Conservation (phyloP, 148 eudicot genomes). For the Mesembryanthemum crystallinum region DNA sequence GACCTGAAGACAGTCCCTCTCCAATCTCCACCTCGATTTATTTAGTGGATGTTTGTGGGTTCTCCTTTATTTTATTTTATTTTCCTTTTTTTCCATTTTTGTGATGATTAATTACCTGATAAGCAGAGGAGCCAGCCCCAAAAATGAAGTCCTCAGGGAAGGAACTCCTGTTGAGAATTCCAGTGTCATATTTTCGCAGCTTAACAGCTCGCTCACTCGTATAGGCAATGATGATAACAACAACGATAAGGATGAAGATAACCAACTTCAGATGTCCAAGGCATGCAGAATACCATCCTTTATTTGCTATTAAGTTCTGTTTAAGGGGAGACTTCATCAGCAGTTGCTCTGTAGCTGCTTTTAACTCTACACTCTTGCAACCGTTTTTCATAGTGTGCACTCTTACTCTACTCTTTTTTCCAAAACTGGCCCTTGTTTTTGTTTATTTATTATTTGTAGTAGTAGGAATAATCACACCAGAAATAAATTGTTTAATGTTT, state of each 20-base stretch:
- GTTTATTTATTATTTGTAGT: too few species aligned
- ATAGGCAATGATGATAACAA: neutral
- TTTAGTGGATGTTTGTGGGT: neutral
- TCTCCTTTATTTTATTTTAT: neutral
- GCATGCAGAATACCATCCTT: too few species aligned
- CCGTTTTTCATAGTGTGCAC: too few species aligned
- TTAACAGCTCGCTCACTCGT: neutral
- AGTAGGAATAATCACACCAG: too few species aligned
- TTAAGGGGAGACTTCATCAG: slow-evolving; percentile 1
- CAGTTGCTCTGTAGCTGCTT: too few species aligned
- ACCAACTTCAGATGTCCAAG: slow-evolving; percentile 9
- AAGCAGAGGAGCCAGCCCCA: slow-evolving; percentile 32
- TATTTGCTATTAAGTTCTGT: neutral
- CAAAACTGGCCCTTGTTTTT: too few species aligned
- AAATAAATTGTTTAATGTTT: too few species aligned
- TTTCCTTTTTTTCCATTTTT: neutral
- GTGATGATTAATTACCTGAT: slow-evolving; percentile 26
- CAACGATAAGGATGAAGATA: neutral
- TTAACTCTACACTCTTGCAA: too few species aligned
- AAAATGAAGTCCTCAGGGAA: slow-evolving; percentile 28
- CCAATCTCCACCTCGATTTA: too few species aligned
- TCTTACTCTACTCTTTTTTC: too few species aligned
- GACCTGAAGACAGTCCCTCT: too few species aligned
- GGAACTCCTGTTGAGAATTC: slow-evolving; percentile 9
- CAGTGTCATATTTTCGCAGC: neutral